A percentile compares a stretch with the other conserved stretches of the same genome.
phyloP scores from a whole-genome alignment of 225 moss, liverwort and hornwort genomes.

The Physcomitrium patens region DNA sequence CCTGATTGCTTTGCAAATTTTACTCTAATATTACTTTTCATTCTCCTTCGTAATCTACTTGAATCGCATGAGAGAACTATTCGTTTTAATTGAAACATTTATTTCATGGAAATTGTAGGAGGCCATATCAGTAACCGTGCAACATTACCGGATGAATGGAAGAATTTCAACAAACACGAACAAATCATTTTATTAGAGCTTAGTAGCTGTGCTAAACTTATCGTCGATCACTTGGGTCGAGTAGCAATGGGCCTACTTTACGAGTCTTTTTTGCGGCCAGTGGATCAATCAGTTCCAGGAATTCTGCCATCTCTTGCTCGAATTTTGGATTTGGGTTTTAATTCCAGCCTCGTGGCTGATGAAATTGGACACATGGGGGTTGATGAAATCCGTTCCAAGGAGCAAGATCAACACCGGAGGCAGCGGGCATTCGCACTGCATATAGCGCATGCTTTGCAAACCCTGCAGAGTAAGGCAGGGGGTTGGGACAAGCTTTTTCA shows the following conservation, averaged over 20 bases:
- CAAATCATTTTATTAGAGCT: slow-evolving; percentile 60
- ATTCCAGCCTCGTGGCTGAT: slow-evolving; percentile 49
- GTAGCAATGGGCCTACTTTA: slow-evolving; percentile 84
- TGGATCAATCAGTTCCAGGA: slow-evolving; percentile 60
- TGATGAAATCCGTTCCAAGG: slow-evolving; percentile 81
- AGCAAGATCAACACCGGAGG: slow-evolving; percentile 71
- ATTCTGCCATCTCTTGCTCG: slow-evolving; percentile 65
- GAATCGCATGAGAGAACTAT: slow-evolving; percentile 2
- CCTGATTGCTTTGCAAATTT: slow-evolving; percentile 9
- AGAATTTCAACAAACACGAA: slow-evolving; percentile 59
- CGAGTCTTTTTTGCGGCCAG: slow-evolving; percentile 76
- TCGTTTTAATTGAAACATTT: slow-evolving; percentile 12
- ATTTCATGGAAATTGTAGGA: slow-evolving; percentile 37
- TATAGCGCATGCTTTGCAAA: slow-evolving; percentile 57
- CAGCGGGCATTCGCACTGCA: slow-evolving; percentile 84
- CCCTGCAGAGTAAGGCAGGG: slow-evolving; percentile 66
- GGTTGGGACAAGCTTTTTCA: slow-evolving; percentile 76
- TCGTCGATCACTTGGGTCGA: slow-evolving; percentile 72
- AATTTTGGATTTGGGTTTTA: slow-evolving; percentile 81
- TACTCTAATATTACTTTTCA: slow-evolving; percentile 12
- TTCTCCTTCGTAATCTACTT: slow-evolving; percentile 1
- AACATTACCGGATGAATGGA: slow-evolving; percentile 71
- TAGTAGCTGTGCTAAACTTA: slow-evolving; percentile 59
- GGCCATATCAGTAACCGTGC: slow-evolving; percentile 26
- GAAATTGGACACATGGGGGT: slow-evolving; percentile 75